These are phyloP conservation scores for Rhizophagus clarus DNA, from an alignment of 192 early-diverging fungal genomes.

Conservation along the genomic window DNA sequence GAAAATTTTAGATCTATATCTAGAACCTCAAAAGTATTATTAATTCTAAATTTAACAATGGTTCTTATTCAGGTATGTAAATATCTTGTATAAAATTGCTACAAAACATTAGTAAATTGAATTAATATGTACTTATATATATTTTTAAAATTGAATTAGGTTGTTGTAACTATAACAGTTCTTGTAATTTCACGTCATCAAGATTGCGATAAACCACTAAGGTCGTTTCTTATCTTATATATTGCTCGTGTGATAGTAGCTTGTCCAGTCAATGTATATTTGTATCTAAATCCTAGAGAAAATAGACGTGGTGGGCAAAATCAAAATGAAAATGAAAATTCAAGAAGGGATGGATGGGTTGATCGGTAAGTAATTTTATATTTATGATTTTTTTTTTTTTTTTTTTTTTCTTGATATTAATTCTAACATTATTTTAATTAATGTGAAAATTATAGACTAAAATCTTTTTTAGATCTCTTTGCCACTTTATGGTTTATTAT, in stretches of 20 bases:
- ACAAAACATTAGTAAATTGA: too few species aligned
- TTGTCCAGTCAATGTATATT: constrained; percentile 65
- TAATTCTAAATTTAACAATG: constrained; percentile 19
- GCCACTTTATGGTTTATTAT: constrained; percentile 66
- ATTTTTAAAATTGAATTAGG: background rate
- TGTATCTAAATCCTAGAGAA: constrained; percentile 57
- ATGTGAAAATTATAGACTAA: constrained; percentile 46
- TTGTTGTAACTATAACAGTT: constrained; percentile 21
- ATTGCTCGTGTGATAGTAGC: constrained; percentile 57
- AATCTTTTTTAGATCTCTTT: constrained; percentile 61
- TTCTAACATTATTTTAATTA: background rate
- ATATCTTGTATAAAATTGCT: background rate
- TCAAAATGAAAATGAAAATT: background rate
- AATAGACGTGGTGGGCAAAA: constrained; percentile 34
- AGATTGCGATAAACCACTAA: constrained; percentile 41
- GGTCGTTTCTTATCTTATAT: constrained; percentile 62
- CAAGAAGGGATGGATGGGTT: constrained; percentile 32
- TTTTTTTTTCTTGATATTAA: constrained; percentile 23
- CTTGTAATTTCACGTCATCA: constrained; percentile 5
- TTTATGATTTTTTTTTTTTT: background rate
- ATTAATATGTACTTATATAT: background rate
- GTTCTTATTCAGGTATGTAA: constrained; percentile 25
- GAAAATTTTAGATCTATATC: constrained; percentile 29
- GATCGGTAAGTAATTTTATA: constrained; percentile 26
- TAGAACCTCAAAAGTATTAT: constrained; percentile 24